Percentiles rank a stretch among this genome's conserved stretches.
phyloP scores from a whole-genome alignment of 2,329 filamentous ascomycete genomes.

The Didymella keratinophila region DNA sequence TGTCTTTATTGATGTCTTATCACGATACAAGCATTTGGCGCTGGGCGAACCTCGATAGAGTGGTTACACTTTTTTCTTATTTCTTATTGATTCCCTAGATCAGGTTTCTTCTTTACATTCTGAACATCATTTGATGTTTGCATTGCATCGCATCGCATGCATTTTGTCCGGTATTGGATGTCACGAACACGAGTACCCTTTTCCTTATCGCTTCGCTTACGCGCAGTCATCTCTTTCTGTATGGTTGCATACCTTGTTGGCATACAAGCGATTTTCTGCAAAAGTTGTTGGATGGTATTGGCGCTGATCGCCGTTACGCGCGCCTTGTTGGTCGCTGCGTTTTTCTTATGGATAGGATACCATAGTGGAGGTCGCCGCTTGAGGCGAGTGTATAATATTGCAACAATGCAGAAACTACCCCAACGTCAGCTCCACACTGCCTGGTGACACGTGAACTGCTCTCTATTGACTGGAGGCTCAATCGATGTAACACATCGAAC shows the following conservation, averaged over 20 bases:
- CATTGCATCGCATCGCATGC: constrained; percentile 41
- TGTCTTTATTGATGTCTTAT: constrained; percentile 29
- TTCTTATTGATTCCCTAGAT: constrained; percentile 31
- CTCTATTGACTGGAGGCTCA: background rate
- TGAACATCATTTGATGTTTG: constrained; percentile 26
- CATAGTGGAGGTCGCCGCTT: constrained; percentile 8
- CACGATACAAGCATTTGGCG: constrained; percentile 36
- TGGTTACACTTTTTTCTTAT: constrained; percentile 20
- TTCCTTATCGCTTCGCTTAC: constrained; percentile 15
- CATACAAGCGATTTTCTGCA: constrained; percentile 30
- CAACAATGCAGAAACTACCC: constrained; percentile 17
- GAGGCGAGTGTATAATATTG: constrained; percentile 28
- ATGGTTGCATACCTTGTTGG: constrained; percentile 26
- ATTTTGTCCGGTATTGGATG: constrained; percentile 25
- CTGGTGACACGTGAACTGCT: background rate
- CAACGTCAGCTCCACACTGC: background rate
- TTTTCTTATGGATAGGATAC: constrained; percentile 24
- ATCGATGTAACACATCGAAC: background rate
- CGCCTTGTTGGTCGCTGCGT: constrained; percentile 15
- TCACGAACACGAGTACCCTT: constrained; percentile 30
- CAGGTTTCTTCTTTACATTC: constrained; percentile 30
- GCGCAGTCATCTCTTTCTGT: constrained; percentile 7
- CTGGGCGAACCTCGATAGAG: constrained; percentile 37
- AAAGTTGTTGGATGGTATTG: constrained; percentile 17
- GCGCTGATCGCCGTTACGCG: constrained; percentile 13